Base-by-base conservation (phyloP, 208 protist species). In the Leishmania turanica region DNA sequence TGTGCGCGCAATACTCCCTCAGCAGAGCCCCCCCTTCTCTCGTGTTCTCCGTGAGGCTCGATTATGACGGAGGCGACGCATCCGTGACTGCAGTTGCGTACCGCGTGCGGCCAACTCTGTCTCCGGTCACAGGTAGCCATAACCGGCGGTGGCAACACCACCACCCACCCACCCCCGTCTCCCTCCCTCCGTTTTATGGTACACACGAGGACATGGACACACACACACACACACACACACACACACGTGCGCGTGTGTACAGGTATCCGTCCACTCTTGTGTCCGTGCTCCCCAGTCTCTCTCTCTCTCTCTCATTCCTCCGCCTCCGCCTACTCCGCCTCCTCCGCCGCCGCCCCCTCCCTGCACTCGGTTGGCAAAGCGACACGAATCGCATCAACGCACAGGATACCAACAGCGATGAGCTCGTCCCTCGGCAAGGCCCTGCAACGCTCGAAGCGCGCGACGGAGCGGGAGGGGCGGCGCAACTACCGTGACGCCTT, bases 371-470 rank as follows among this genome's bases (percentile, higher is more conserved):
- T 15, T 45, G 40, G 9, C 45, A 19, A 34, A 13, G 15, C 42
- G 24, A 34, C 68, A 34, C 24, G n/a, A 19, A 6, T 2, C 13
- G 66, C 42, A 31, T 27, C n/a, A 51, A 21, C 27, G 0, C 21
- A 13, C 37, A 9, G 9, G 11, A 24, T 42, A 72, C 45, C 7
- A 53, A 51, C 21, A 17, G 6, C 45, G 27, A 87, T 91, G 82
- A 90, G 76, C 84, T 89, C 87, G 24, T 94, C 89, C 1, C 88
- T 97, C 27, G 94, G 94, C 31, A 96, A 93, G 81, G 88, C 91
- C 69, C 72, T 97, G 66, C 90, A 95, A 87, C 89, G 92, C 74
- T 93, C 91, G 34, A 95, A 95, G 87, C 84, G 89, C 54, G 77
- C 82, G 3, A 79, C 75, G 62, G 79, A 88, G 74, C 88, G 85